phyloP scores from a whole-genome alignment of 148 eudicot genomes.

The Chenopodium quinoa region DNA sequence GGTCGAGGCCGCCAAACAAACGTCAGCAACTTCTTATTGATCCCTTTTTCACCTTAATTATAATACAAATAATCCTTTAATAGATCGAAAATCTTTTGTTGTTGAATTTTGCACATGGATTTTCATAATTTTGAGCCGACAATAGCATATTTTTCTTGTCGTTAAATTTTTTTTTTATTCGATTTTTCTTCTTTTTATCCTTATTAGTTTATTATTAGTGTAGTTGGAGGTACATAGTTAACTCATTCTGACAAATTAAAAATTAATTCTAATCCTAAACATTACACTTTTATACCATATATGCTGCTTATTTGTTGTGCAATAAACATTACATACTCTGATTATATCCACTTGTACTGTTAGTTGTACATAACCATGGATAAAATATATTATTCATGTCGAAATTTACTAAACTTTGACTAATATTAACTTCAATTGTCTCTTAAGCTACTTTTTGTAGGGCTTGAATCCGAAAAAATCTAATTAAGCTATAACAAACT shows the following conservation, averaged over 20 bases:
- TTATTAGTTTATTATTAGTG: conserved; percentile 23
- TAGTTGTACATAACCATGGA: not conserved
- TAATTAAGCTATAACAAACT: too few relatives aligned
- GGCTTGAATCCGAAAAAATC: too few relatives aligned
- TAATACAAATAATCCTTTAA: conserved; percentile 15
- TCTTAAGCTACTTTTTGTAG: too few relatives aligned
- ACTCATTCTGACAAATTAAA: conserved; percentile 15
- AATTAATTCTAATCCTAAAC: not conserved
- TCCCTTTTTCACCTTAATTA: conserved; percentile 30
- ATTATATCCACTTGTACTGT: not conserved
- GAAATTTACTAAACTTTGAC: not conserved
- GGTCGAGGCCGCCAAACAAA: conserved; percentile 21
- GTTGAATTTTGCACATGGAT: conserved; percentile 42
- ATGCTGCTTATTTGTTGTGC: conserved; percentile 9
- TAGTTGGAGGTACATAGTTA: conserved; percentile 10
- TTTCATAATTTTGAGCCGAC: conserved; percentile 36
- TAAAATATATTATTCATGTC: not conserved
- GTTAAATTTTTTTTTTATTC: conserved; percentile 13
- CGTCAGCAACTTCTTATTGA: conserved; percentile 17
- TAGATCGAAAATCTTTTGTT: conserved; percentile 24
- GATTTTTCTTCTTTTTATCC: conserved; percentile 1
- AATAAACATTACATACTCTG: not conserved
- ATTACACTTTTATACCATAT: not conserved
- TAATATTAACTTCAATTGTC: not conserved
- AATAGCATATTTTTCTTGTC: conserved; percentile 30